Percentiles rank a stretch among this genome's conserved stretches.
Conservation (phyloP, 805 yeast genomes). For the Yarrowia sp. region DNA sequence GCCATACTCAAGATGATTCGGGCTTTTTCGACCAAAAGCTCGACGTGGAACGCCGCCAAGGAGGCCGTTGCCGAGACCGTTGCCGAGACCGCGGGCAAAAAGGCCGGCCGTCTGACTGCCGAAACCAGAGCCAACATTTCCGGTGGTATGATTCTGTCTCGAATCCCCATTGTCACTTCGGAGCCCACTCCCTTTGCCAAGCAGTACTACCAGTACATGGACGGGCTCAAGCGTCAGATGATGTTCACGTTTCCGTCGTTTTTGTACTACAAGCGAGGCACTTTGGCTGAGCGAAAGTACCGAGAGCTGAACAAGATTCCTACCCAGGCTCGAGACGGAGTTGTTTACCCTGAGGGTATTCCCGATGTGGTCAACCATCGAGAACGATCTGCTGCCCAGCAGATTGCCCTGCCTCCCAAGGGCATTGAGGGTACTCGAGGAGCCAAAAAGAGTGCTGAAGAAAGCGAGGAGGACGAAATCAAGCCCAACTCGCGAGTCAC, state of each 20-base stretch:
- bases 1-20: constrained; percentile 17
- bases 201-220: constrained; percentile 76
- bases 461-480: constrained; percentile 43
- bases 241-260: constrained; percentile 98
- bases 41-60: constrained; percentile 13
- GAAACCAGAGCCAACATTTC: constrained; percentile 28
- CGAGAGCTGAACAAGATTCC: constrained; percentile 74
- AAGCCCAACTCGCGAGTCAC: constrained; percentile 71
- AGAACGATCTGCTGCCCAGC: constrained; percentile 82
- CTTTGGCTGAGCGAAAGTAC: constrained; percentile 79
- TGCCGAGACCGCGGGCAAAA: neutral
- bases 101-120: constrained; percentile 17
- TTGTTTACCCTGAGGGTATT: constrained; percentile 75
- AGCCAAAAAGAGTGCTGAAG: constrained; percentile 26
- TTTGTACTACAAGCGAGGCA: constrained; percentile 86
- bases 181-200: constrained; percentile 68
- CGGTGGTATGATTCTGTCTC: constrained; percentile 57
- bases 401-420: constrained; percentile 67
- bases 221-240: constrained; percentile 78
- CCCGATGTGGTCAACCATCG: constrained; percentile 87
- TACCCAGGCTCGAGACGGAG: constrained; percentile 64
- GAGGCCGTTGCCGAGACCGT: constrained; percentile 5
- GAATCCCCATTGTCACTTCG: constrained; percentile 82
- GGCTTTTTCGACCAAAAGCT: constrained; percentile 20
- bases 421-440: constrained; percentile 35